Conservation (phyloP, 2,329 filamentous ascomycete genomes). For the Penicillium psychrosexuale region DNA sequence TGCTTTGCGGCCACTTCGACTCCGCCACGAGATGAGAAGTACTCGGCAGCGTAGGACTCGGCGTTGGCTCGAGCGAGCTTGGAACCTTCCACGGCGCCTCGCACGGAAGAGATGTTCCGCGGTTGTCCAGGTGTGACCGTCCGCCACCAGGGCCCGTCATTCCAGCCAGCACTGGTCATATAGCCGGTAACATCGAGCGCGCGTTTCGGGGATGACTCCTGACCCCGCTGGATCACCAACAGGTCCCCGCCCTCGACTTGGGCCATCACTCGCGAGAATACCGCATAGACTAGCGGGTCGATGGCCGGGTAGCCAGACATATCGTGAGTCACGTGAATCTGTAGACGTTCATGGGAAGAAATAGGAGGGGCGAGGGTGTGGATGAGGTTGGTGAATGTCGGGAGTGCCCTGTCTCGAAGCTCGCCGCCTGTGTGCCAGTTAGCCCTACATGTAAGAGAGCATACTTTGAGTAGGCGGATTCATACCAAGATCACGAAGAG, state of each 20-base stretch:
- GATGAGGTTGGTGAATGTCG: constrained; percentile 91
- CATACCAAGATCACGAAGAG: constrained; percentile 71
- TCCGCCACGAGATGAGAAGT: constrained; percentile 74
- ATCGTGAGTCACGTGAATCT: constrained; percentile 97
- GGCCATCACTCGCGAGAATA: constrained; percentile 95
- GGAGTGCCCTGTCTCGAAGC: constrained; percentile 78
- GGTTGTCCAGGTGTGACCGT: constrained; percentile 54
- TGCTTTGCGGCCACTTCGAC: constrained; percentile 75
- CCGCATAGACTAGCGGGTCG: constrained; percentile 84
- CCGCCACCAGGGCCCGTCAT: constrained; percentile 95
- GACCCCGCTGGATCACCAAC: constrained; percentile 87
- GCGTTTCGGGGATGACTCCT: constrained; percentile 71
- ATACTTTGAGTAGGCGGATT: constrained; percentile 6
- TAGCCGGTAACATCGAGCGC: constrained; percentile 47
- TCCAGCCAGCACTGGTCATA: constrained; percentile 62
- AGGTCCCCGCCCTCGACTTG: constrained; percentile 97
- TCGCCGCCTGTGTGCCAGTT: constrained; percentile 66
- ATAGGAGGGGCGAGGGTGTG: constrained; percentile 96
- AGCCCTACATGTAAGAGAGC: neutral
- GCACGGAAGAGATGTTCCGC: constrained; percentile 75
- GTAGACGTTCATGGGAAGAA: constrained; percentile 90
- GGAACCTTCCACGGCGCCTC: constrained; percentile 78
- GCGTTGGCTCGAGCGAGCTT: constrained; percentile 88
- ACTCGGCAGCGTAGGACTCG: constrained; percentile 82
- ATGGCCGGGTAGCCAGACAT: constrained; percentile 90